Conservation (phyloP, 371 early-diverging fungal genomes). For the Haplosporangium sp. region DNA sequence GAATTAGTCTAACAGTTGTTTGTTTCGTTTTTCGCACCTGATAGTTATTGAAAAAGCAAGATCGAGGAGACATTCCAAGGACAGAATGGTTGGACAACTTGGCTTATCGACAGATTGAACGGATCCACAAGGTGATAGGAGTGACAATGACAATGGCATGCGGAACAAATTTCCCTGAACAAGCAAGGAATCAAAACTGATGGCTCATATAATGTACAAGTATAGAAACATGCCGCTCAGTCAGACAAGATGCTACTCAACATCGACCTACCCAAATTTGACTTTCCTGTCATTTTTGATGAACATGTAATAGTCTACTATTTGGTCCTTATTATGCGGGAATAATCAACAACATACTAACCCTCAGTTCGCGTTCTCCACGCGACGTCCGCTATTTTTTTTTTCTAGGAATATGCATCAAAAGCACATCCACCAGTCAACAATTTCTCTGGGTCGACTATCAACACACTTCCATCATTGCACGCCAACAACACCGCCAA, state of each 20-base stretch:
- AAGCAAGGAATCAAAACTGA: conserved; percentile 1
- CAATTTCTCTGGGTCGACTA: conserved; percentile 23
- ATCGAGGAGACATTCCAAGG: conserved; percentile 85
- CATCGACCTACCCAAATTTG: conserved; percentile 92
- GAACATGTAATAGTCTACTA: conserved; percentile 67
- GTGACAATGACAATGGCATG: too few relatives aligned
- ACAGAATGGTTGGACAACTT: conserved; percentile 94
- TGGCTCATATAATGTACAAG: too few relatives aligned
- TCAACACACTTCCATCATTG: conserved; percentile 14
- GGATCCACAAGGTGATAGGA: conserved; percentile 75
- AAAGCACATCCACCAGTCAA: conserved; percentile 6
- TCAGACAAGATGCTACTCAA: conserved; percentile 77
- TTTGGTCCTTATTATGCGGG: neutral
- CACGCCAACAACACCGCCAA: conserved; percentile 28
- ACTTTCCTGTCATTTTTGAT: conserved; percentile 91
- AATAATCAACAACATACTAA: neutral
- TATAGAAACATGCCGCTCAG: conserved; percentile 63
- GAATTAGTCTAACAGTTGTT: neutral
- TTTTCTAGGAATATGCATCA: conserved; percentile 23
- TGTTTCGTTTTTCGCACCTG: neutral
- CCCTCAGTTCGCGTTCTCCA: too few relatives aligned
- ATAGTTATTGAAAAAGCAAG: conserved; percentile 84
- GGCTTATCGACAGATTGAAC: conserved; percentile 85
- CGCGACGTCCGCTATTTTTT: too few relatives aligned
- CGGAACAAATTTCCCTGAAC: conserved; percentile 4